Conservation (phyloP, 805 yeast genomes). For the Candida nanaspora region DNA sequence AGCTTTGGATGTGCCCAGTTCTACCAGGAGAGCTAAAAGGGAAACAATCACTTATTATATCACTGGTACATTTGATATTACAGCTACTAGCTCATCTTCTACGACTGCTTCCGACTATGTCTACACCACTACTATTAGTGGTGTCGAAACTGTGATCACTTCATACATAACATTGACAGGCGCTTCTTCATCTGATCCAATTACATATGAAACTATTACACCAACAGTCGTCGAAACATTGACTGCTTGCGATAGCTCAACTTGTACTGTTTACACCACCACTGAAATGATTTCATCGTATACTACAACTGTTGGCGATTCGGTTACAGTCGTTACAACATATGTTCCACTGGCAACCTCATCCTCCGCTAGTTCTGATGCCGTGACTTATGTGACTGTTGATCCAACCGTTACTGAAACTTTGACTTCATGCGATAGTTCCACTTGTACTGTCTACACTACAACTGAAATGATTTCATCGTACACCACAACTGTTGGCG, state of each 20-base stretch:
- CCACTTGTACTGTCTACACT: conserved; percentile 9
- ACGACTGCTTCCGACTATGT: not conserved
- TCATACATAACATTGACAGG: no score
- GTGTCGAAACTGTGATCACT: no score
- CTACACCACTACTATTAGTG: not conserved
- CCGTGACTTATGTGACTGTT: conserved; percentile 6
- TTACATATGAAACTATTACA: conserved; percentile 4
- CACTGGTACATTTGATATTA: not conserved
- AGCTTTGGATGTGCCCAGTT: not conserved
- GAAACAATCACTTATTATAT: not conserved
- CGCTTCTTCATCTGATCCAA: conserved; percentile 2
- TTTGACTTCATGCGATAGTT: conserved; percentile 10
- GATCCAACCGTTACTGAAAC: conserved; percentile 9
- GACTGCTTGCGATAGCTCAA: conserved; percentile 9
- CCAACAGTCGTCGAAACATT: conserved; percentile 8
- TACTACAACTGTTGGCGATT: conserved; percentile 12
- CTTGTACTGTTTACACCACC: conserved; percentile 10
- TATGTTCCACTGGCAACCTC: conserved; percentile 5
- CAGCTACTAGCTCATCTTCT: not conserved
- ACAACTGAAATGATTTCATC: conserved; percentile 15
- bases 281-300: conserved; percentile 17
- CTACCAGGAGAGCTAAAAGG: not conserved
- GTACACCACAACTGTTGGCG: conserved; percentile 17
- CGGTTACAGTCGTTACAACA: not conserved
- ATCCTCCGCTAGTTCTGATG: no score